Evolutionary conservation across 148 eudicot species (phyloP).

Genomic region (Fallopia convolvulus): DNA sequence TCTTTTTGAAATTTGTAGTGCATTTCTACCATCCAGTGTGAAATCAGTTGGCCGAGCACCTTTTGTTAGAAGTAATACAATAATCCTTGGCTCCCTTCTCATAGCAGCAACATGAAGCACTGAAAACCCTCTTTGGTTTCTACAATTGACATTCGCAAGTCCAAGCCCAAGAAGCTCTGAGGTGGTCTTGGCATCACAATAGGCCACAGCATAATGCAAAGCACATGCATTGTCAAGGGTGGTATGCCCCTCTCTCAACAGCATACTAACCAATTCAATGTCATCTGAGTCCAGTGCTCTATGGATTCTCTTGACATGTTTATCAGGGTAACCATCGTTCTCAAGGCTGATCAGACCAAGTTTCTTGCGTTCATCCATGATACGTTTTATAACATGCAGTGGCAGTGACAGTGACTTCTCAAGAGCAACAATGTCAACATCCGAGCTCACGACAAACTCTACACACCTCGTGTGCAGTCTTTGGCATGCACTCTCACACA

Average conservation of each 20-base stretch:
- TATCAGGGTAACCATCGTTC: slow-evolving; percentile 44
- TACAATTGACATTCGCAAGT: slow-evolving; percentile 66
- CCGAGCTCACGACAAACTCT: slow-evolving; percentile 44
- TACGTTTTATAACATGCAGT: slow-evolving; percentile 42
- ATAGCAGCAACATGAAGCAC: slow-evolving; percentile 87
- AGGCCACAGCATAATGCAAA: slow-evolving; percentile 84
- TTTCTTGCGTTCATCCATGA: slow-evolving; percentile 50
- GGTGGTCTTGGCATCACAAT: slow-evolving; percentile 72
- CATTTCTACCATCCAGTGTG: slow-evolving; percentile 79
- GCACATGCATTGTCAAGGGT: slow-evolving; percentile 75
- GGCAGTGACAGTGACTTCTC: slow-evolving; percentile 50
- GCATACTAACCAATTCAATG: slow-evolving; percentile 74
- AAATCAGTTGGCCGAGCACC: slow-evolving; percentile 73
- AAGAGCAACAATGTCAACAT: slow-evolving; percentile 59
- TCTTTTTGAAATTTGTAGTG: slow-evolving; percentile 71
- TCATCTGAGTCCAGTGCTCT: slow-evolving; percentile 93
- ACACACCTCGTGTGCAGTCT: slow-evolving; percentile 51
- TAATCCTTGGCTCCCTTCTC: slow-evolving; percentile 84
- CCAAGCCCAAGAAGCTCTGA: slow-evolving; percentile 72
- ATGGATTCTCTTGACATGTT: slow-evolving; percentile 75
- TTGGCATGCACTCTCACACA: slow-evolving; percentile 53
- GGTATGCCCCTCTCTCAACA: slow-evolving; percentile 61
- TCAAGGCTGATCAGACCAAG: slow-evolving; percentile 41
- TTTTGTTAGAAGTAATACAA: slow-evolving; percentile 72
- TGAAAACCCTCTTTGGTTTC: slow-evolving; percentile 50